Evolutionary conservation across 2,329 filamentous ascomycete genomes (phyloP).

Genomic region (Eutypa lata): DNA sequence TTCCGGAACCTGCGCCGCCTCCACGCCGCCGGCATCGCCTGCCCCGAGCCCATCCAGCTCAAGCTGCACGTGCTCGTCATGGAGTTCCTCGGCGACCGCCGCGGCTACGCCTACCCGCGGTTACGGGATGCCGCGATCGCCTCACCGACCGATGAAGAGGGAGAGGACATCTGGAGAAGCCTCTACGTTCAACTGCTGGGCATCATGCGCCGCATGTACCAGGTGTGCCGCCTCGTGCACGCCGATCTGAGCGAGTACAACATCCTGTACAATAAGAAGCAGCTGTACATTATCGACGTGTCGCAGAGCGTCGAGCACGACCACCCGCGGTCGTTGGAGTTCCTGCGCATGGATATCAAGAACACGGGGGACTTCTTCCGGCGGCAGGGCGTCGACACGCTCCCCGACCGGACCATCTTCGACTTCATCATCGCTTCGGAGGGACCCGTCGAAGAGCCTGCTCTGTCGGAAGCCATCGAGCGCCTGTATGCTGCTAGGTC

Average conservation of each 20-base stretch:
- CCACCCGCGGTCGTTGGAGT: constrained; percentile 87
- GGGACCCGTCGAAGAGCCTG: constrained; percentile 58
- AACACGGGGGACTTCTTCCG: constrained; percentile 93
- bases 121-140: constrained; percentile 86
- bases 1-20: constrained; percentile 89
- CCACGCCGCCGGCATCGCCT: constrained; percentile 79
- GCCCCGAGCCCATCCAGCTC: constrained; percentile 83
- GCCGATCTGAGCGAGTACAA: constrained; percentile 99
- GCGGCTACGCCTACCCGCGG: constrained; percentile 83
- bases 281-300: constrained; percentile 93
- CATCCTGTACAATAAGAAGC: constrained; percentile 78
- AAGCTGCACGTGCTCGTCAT: constrained; percentile 95
- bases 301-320: constrained; percentile 97
- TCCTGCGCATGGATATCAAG: constrained; percentile 97
- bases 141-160: constrained; percentile 58
- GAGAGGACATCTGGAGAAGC: constrained; percentile 64
- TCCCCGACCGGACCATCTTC: constrained; percentile 78
- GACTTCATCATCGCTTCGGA: constrained; percentile 70
- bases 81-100: constrained; percentile 84
- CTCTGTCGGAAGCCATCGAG: constrained; percentile 61
- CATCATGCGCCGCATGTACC: constrained; percentile 91
- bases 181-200: constrained; percentile 82
- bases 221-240: constrained; percentile 86
- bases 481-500: constrained; percentile 60
- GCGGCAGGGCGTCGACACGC: constrained; percentile 75